Conservation (phyloP, 1,284 basidiomycete genomes). For the Butyriboletus appendiculatus region DNA sequence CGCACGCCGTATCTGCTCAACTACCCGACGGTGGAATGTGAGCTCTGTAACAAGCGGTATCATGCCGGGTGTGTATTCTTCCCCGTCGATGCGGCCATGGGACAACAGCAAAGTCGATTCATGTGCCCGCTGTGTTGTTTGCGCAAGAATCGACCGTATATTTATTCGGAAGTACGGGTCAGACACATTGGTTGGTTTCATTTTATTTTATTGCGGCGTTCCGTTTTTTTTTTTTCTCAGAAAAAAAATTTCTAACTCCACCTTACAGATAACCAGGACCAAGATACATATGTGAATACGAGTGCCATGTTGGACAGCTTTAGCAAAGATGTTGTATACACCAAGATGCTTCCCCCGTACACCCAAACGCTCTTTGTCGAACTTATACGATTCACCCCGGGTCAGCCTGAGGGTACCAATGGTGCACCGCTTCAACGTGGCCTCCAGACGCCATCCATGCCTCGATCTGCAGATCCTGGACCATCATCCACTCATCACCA, state of each 20-base stretch:
- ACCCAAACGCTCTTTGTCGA: constrained; percentile 73
- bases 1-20: constrained; percentile 57
- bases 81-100: constrained; percentile 43
- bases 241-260: constrained; percentile 8
- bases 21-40: constrained; percentile 67
- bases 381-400: constrained; percentile 61
- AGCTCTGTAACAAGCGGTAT: constrained; percentile 61
- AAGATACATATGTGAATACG: constrained; percentile 65
- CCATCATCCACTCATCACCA: constrained; percentile 32
- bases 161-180: constrained; percentile 73
- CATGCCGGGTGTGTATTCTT: constrained; percentile 78
- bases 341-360: constrained; percentile 61
- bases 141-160: constrained; percentile 66
- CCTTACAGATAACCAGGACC: constrained; percentile 43
- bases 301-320: constrained; percentile 71
- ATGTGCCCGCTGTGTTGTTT: constrained; percentile 74
- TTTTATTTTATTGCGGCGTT: neutral
- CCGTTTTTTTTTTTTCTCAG: too few species aligned
- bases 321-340: constrained; percentile 70
- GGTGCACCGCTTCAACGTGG: constrained; percentile 32
- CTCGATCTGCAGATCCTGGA: constrained; percentile 30
- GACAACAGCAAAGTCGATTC: constrained; percentile 44
- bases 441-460: constrained; percentile 22
- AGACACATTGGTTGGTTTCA: constrained; percentile 56
- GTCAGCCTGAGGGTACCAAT: constrained; percentile 43